These are phyloP conservation scores for Crotalaria pallida DNA, from an alignment of 306 rosid genomes.

Conservation along the genomic window DNA sequence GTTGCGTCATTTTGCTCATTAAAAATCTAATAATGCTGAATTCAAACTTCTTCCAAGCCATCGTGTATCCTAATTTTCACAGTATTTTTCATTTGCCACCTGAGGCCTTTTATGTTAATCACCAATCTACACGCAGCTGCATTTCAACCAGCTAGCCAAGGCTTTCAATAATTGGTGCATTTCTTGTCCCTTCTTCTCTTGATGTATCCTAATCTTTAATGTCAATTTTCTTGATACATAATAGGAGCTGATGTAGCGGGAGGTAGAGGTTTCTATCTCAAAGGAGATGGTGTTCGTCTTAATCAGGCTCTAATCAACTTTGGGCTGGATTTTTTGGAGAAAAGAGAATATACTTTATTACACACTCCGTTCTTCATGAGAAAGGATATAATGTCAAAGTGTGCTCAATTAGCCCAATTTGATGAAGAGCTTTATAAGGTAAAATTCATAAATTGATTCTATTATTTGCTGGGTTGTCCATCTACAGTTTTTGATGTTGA, in stretches of 20 bases:
- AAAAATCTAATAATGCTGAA: background rate
- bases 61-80: background rate
- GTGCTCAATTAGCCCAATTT: constrained; percentile 96
- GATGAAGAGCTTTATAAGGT: constrained; percentile 98
- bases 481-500: background rate
- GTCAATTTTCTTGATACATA: constrained; percentile 24
- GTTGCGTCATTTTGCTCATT: background rate
- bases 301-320: constrained; percentile 90
- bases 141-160: background rate
- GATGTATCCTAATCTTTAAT: constrained; percentile 4
- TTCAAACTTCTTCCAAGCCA: background rate
- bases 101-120: background rate
- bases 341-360: constrained; percentile 62
- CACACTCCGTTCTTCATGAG: constrained; percentile 97
- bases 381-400: constrained; percentile 86
- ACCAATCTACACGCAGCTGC: background rate
- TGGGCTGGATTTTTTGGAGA: constrained; percentile 77
- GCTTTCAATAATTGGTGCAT: background rate
- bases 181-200: background rate
- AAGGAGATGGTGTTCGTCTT: constrained; percentile 88
- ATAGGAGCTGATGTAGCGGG: constrained; percentile 92
- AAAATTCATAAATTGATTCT: background rate
- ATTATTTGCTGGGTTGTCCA: no score
- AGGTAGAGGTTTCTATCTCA: constrained; percentile 92
- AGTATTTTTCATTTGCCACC: background rate